phyloP scores from a whole-genome alignment of 2,329 filamentous ascomycete genomes.

The Arthrobotrys conoides region DNA sequence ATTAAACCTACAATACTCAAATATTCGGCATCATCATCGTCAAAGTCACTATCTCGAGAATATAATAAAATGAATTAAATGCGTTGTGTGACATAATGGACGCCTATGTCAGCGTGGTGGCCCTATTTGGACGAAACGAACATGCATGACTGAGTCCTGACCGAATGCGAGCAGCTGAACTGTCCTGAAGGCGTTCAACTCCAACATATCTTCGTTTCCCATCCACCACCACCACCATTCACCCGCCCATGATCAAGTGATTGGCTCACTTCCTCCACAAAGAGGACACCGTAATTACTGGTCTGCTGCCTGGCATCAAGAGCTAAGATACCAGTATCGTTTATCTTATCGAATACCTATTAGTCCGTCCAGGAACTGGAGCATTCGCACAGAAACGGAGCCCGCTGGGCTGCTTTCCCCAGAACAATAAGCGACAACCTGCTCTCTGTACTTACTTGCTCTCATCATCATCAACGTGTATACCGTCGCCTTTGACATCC shows the following conservation, averaged over 20 bases:
- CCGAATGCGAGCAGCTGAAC: conserved; percentile 55
- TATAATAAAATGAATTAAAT: neutral
- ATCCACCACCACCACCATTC: neutral
- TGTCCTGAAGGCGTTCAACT: conserved; percentile 42
- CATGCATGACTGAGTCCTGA: conserved; percentile 17
- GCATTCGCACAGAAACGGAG: conserved; percentile 10
- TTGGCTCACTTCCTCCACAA: conserved; percentile 19
- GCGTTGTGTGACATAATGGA: conserved; percentile 34
- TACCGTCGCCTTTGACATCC: neutral
- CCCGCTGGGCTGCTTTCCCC: conserved; percentile 18
- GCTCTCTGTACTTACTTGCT: conserved; percentile 8
- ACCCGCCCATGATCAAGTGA: conserved; percentile 33
- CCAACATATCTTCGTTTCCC: conserved; percentile 34
- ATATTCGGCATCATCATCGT: neutral
- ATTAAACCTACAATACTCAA: too few relatives aligned
- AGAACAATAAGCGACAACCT: conserved; percentile 35
- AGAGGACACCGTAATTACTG: conserved; percentile 19
- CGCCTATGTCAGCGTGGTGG: conserved; percentile 15
- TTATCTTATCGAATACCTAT: neutral
- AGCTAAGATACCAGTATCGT: neutral
- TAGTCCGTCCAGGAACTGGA: conserved; percentile 29
- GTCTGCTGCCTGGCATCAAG: conserved; percentile 10
- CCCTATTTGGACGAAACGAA: conserved; percentile 21
- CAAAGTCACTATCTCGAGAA: too few relatives aligned
- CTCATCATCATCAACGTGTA: conserved; percentile 27